Evolutionary conservation across 2,329 filamentous ascomycete species (phyloP), one percentile per base, ranked within the genome.

Genomic region (Cladosporium colombiae): DNA sequence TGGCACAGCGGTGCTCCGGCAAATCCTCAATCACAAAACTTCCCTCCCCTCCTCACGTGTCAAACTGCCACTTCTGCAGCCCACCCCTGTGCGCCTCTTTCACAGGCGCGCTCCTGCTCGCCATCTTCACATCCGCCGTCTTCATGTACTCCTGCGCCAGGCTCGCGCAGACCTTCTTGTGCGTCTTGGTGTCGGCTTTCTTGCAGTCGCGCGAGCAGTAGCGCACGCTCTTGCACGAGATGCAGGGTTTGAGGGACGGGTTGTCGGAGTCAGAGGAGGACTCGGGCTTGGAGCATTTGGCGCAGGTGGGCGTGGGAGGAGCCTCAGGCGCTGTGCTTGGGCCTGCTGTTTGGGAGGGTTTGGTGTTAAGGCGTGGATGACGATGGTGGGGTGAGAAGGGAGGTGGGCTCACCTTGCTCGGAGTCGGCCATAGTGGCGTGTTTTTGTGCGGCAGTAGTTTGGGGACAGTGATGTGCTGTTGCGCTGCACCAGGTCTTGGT

Each of bases 141-240:
- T 78, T 77, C 11, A 74, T 71, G 44, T 78, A 79, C 67, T 77
- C 77, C 65, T 80, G 78, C 14, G 78, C 78, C 23, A 77, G 69
- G 3, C 68, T 68, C 6, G 77, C 74, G 67, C 78, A 80, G 37
- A 74, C 72, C 66, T 78, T 79, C 72, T 80, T 80, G 70, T 80
- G 78, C 50, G 72, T 68, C 65, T 79, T 79, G 68, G 74, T 72
- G 40, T 76, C 70, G 25, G 75, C 74, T 68, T 79, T 80, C 65
- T 78, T 77, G 71, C 78, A 80, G 33, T 80, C 77, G 25, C 78
- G 77, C 8, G 72, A 75, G 70, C 78, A 80, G 69, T 80, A 80
- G 7, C 67, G 63, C 16, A 76, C 73, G 62, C 73, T 78, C 65
- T 80, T 76, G 68, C 78, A 80, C 64, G 77, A 76, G 21, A 71